These are phyloP conservation scores for Cercospora brassicicola DNA, from an alignment of 2,329 filamentous ascomycete genomes.

Conservation along the genomic window DNA sequence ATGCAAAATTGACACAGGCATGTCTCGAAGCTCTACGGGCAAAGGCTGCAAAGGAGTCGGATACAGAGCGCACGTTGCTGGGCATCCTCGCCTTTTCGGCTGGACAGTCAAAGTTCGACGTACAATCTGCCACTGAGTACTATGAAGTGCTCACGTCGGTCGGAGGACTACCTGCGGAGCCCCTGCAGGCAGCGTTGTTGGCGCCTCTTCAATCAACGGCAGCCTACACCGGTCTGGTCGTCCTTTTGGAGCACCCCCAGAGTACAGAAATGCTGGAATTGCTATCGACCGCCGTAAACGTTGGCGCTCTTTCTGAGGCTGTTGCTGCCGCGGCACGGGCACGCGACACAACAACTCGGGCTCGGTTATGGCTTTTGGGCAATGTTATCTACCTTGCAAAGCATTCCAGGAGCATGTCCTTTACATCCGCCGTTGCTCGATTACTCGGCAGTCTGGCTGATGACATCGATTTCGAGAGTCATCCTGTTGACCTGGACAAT, in stretches of 20 bases:
- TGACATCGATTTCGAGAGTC: conserved; percentile 54
- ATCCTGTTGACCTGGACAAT: conserved; percentile 36
- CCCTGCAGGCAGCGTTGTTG: conserved; percentile 35
- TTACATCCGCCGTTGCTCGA: conserved; percentile 57
- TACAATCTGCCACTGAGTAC: conserved; percentile 32
- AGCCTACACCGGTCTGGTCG: conserved; percentile 33
- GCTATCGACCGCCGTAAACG: conserved; percentile 31
- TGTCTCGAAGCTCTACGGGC: conserved; percentile 33
- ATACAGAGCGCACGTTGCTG: conserved; percentile 29
- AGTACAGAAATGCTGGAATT: conserved; percentile 29
- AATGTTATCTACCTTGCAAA: conserved; percentile 54
- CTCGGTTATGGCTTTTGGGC: conserved; percentile 58
- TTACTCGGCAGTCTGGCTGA: conserved; percentile 59
- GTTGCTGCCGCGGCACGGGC: conserved; percentile 13
- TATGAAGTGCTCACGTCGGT: conserved; percentile 36
- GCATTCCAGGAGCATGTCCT: conserved; percentile 40
- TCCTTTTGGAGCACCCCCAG: conserved; percentile 34
- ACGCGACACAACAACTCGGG: conserved; percentile 33
- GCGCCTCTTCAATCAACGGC: conserved; percentile 34
- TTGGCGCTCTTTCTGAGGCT: conserved; percentile 26
- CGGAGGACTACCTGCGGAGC: conserved; percentile 25
- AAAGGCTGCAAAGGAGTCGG: conserved; percentile 23
- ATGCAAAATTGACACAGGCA: conserved; percentile 45
- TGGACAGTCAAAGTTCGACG: conserved; percentile 31
- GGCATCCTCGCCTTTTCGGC: conserved; percentile 41